Percentiles rank a stretch among this genome's conserved stretches.
Conservation (phyloP, 2,329 filamentous ascomycete genomes). For the Penicillium brasilianum region DNA sequence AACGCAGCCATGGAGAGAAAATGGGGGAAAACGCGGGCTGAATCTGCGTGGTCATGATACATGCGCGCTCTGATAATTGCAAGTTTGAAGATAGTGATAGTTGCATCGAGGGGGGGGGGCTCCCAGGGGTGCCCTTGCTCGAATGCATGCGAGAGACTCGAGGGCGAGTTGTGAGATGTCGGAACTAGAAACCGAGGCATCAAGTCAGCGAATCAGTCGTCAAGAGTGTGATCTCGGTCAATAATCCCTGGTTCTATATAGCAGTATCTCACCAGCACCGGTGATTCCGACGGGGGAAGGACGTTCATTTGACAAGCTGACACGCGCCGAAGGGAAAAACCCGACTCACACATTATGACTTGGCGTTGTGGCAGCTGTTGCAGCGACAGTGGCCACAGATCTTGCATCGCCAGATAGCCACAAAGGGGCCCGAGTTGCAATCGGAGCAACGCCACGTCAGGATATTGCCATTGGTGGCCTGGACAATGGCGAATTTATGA, state of each 20-base stretch:
- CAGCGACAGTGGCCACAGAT: slow-evolving; percentile 49
- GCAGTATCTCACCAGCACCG: too few relatives aligned
- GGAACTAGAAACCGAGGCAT: background rate
- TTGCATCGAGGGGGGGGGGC: slow-evolving; percentile 7
- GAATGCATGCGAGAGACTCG: slow-evolving; percentile 18
- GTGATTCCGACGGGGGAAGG: background rate
- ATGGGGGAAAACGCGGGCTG: background rate
- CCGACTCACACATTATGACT: slow-evolving; percentile 28
- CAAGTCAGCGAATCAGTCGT: background rate
- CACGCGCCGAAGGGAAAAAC: background rate
- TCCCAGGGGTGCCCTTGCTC: slow-evolving; percentile 23
- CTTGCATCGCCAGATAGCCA: slow-evolving; percentile 52
- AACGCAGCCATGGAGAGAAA: slow-evolving; percentile 17
- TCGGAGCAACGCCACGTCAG: slow-evolving; percentile 51
- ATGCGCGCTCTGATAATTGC: background rate
- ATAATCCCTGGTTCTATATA: too few relatives aligned
- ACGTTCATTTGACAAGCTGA: background rate
- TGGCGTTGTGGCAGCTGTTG: slow-evolving; percentile 46
- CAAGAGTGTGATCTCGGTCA: background rate
- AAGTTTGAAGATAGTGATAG: background rate
- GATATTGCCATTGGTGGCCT: slow-evolving; percentile 50
- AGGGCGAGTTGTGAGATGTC: slow-evolving; percentile 9
- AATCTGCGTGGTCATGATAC: background rate
- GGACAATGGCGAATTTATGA: slow-evolving; percentile 46
- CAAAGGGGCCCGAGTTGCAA: slow-evolving; percentile 48